Conservation (phyloP, 768 basidiomycete species). For the Sporobolomyces phaffii region DNA sequence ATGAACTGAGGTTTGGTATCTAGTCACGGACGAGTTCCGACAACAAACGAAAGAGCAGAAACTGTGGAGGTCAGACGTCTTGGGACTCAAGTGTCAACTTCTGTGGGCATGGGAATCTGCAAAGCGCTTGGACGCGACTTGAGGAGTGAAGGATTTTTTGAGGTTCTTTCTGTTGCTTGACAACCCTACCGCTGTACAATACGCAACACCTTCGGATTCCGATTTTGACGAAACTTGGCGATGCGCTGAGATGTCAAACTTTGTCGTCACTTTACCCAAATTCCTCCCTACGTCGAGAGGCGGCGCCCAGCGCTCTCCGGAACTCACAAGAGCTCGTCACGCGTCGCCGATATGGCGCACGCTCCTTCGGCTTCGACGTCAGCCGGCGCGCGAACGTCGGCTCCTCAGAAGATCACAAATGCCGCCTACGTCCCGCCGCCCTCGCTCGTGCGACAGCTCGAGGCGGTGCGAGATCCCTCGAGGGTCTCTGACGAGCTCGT, state of each 20-base stretch:
- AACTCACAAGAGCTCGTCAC: background rate
- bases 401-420: background rate
- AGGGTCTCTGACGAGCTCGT: constrained; percentile 23
- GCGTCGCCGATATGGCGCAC: constrained; percentile 3
- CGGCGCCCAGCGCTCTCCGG: background rate
- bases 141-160: background rate
- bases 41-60: constrained; percentile 71
- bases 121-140: background rate
- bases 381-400: background rate
- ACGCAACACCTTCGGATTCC: too few relatives aligned
- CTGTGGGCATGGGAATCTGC: constrained; percentile 71
- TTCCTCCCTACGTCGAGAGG: too few relatives aligned
- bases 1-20: too few relatives aligned
- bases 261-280: too few relatives aligned
- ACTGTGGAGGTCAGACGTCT: constrained; percentile 89
- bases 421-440: constrained; percentile 12
- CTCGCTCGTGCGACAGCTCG: constrained; percentile 2
- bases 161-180: background rate
- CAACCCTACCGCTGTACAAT: too few relatives aligned
- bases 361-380: background rate
- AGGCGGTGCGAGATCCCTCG: constrained; percentile 1
- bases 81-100: constrained; percentile 86
- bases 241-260: too few relatives aligned
- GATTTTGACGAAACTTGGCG: too few relatives aligned
- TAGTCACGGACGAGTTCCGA: constrained; percentile 77